Percentiles rank a stretch among this genome's conserved stretches.
These are phyloP conservation scores for Chlamydomonas schloesseri DNA, from an alignment of 139 green algal species.

Conservation along the genomic window DNA sequence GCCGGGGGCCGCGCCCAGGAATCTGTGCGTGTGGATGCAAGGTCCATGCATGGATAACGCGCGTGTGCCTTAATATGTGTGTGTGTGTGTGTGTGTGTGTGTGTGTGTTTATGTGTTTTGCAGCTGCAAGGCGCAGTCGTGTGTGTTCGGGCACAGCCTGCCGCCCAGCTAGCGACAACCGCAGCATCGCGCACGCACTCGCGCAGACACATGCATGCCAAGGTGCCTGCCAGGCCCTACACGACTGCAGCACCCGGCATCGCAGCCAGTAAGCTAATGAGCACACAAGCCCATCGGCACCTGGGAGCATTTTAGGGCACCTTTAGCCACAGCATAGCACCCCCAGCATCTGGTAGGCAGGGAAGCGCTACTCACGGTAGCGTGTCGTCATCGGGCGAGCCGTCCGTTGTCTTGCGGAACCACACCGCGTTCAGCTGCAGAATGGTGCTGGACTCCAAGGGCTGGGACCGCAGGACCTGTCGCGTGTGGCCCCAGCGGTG, in stretches of 20 bases:
- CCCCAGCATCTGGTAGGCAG: no score
- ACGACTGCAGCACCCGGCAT: not conserved
- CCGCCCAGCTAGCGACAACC: no score
- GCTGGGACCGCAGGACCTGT: not conserved
- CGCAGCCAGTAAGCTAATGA: no score
- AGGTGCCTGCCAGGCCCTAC: no score
- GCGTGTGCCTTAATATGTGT: no score
- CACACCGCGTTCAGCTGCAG: conserved; percentile 22
- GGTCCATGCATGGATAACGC: no score
- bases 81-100: no score
- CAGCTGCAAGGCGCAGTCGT: no score
- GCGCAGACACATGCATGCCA: not conserved
- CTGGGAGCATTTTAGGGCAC: not conserved
- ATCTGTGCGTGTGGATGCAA: not conserved
- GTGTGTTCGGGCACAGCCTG: no score
- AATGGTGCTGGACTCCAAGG: conserved; percentile 3
- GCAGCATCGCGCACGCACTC: no score
- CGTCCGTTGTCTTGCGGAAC: not conserved
- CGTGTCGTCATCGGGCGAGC: conserved; percentile 1
- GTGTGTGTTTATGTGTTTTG: no score
- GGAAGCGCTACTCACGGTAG: conserved; percentile 22
- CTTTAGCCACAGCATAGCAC: no score
- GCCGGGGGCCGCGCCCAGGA: not conserved
- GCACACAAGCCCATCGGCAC: not conserved
- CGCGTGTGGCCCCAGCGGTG: not conserved